These are phyloP conservation scores for Setaria italica DNA, from an alignment of 202 grass and related monocot species.

Conservation along the genomic window DNA sequence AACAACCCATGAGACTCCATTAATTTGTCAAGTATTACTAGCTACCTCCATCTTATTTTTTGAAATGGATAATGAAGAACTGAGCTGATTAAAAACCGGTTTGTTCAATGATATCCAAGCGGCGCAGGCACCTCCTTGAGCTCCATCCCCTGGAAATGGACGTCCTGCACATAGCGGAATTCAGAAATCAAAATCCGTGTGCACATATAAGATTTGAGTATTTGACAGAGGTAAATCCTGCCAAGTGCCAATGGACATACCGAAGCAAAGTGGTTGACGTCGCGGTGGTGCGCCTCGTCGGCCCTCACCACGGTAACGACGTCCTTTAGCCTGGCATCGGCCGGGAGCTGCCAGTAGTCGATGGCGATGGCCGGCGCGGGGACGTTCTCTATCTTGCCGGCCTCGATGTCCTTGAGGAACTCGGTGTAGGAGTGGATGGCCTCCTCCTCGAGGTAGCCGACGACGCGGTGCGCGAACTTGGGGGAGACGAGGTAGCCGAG, in stretches of 20 bases:
- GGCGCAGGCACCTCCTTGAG: conserved; percentile 78
- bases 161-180: conserved; percentile 55
- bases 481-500: conserved; percentile 82
- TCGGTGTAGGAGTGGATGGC: conserved; percentile 92
- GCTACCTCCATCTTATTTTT: background rate
- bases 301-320: conserved; percentile 72
- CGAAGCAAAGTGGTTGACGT: conserved; percentile 83
- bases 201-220: background rate
- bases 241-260: conserved; percentile 33
- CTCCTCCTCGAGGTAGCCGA: conserved; percentile 93
- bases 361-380: conserved; percentile 86
- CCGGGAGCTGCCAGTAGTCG: conserved; percentile 88
- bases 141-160: conserved; percentile 88
- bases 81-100: background rate
- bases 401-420: conserved; percentile 77
- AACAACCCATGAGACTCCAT: background rate
- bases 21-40: conserved; percentile 23
- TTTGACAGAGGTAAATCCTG: background rate
- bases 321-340: conserved; percentile 80
- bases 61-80: background rate
- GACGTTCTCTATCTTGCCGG: conserved; percentile 77
- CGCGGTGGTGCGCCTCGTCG: conserved; percentile 86
- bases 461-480: conserved; percentile 82
- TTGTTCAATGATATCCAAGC: conserved; percentile 66
- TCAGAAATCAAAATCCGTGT: conserved; percentile 28